These are phyloP conservation scores for Paspalum vaginatum DNA, from an alignment of 176 grass and related monocot species.

Conservation along the genomic window DNA sequence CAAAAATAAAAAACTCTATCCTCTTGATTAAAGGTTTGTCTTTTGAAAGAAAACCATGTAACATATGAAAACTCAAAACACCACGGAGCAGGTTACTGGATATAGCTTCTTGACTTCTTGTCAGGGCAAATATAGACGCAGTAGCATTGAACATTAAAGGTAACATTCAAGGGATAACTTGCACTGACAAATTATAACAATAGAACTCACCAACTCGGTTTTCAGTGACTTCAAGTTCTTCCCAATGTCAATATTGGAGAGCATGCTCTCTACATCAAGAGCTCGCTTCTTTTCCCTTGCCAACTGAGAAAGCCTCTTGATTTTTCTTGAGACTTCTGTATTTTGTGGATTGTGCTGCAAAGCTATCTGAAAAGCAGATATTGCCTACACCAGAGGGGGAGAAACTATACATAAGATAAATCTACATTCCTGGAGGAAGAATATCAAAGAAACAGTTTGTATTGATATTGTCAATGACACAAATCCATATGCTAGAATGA, in stretches of 20 bases:
- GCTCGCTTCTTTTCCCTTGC: conserved; percentile 82
- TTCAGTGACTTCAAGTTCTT: conserved; percentile 78
- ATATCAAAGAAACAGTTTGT: conserved; percentile 4
- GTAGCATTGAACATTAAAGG: background rate
- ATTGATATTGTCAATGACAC: conserved; percentile 8
- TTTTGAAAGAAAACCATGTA: conserved; percentile 18
- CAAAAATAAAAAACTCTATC: background rate
- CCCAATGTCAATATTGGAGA: conserved; percentile 67
- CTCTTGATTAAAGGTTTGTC: conserved; percentile 14
- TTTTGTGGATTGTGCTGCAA: conserved; percentile 93
- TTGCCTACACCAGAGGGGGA: conserved; percentile 56
- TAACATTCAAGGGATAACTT: background rate
- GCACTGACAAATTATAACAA: background rate
- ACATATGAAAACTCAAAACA: background rate
- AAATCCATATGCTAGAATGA: background rate
- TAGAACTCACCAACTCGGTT: conserved; percentile 74
- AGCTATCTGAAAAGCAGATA: conserved; percentile 78
- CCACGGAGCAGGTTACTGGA: background rate
- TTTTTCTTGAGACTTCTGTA: conserved; percentile 82
- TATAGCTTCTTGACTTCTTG: background rate
- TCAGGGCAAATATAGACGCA: background rate
- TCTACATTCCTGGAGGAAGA: background rate
- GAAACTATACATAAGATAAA: background rate
- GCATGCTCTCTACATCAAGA: conserved; percentile 69
- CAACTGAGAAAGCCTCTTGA: conserved; percentile 82